A percentile compares a stretch with the other conserved stretches of the same genome.
Evolutionary conservation across 1,284 basidiomycete genomes (phyloP).

Genomic region (Boletellus deceptivus): DNA sequence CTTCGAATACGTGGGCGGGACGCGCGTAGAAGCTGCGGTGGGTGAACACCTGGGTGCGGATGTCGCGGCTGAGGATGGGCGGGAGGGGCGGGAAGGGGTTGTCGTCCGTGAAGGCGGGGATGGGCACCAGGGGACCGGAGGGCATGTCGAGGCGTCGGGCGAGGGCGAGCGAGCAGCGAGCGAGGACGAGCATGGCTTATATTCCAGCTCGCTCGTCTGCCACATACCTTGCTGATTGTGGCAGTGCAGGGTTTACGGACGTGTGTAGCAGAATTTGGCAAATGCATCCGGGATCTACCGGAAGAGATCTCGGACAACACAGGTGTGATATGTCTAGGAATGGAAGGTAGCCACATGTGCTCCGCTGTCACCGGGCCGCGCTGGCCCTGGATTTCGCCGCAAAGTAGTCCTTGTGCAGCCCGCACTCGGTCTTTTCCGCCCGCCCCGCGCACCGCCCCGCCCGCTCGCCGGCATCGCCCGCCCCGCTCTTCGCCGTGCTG

Average conservation of each 20-base stretch:
- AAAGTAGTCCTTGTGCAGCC: slow-evolving; percentile 88
- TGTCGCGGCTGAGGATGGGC: slow-evolving; percentile 18
- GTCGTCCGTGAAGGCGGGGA: slow-evolving; percentile 18
- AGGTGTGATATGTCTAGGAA: no score
- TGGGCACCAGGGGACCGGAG: slow-evolving; percentile 4
- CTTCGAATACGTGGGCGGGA: slow-evolving; percentile 72
- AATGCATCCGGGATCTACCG: no score
- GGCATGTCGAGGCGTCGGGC: slow-evolving; percentile 7
- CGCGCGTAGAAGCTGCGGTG: slow-evolving; percentile 67
- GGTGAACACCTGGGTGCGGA: slow-evolving; percentile 61
- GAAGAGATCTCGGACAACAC: no score
- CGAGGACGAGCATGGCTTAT: neutral
- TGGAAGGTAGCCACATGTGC: no score
- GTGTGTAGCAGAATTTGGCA: no score
- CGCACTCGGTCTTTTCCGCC: slow-evolving; percentile 91
- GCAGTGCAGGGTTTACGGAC: no score
- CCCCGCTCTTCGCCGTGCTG: slow-evolving; percentile 74
- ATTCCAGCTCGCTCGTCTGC: no score
- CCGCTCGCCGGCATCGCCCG: slow-evolving; percentile 78
- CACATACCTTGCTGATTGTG: no score
- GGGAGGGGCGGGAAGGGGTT: slow-evolving; percentile 30
- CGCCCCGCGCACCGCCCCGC: slow-evolving; percentile 91
- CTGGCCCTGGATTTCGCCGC: slow-evolving; percentile 58
- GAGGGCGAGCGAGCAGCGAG: neutral
- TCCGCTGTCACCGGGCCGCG: neutral